Conservation (phyloP, 2,329 filamentous ascomycete species). For the Exophiala xenobiotica region DNA sequence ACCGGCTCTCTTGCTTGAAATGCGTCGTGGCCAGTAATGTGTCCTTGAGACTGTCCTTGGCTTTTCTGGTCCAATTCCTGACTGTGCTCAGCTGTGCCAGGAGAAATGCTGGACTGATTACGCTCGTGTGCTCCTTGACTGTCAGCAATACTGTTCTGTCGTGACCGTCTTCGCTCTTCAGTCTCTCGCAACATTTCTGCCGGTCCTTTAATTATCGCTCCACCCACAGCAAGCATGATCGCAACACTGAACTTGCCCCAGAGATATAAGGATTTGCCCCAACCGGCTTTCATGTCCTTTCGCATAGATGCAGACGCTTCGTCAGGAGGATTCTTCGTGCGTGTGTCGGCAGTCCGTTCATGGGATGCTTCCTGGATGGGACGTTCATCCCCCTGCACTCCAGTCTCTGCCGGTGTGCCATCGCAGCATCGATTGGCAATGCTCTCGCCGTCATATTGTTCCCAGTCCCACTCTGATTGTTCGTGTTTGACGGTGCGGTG, state of each 20-base stretch:
- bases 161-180: constrained; percentile 21
- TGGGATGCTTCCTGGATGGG: no score
- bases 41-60: not conserved
- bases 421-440: constrained; percentile 21
- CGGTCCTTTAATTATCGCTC: constrained; percentile 49
- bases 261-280: constrained; percentile 37
- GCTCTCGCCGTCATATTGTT: constrained; percentile 27
- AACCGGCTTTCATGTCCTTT: constrained; percentile 12
- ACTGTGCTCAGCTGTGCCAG: not conserved
- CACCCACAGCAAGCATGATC: constrained; percentile 49
- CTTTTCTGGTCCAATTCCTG: no score
- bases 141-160: constrained; percentile 7
- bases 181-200: constrained; percentile 38
- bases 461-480: constrained; percentile 23
- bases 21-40: not conserved
- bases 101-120: not conserved
- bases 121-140: not conserved
- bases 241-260: constrained; percentile 52
- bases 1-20: not conserved
- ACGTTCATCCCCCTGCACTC: no score
- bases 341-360: not conserved
- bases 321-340: not conserved
- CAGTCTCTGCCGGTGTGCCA: not conserved
- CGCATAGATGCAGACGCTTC: not conserved
- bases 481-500: constrained; percentile 8